Conservation (phyloP, 805 yeast species). For the Wickerhamiella parazyma region DNA sequence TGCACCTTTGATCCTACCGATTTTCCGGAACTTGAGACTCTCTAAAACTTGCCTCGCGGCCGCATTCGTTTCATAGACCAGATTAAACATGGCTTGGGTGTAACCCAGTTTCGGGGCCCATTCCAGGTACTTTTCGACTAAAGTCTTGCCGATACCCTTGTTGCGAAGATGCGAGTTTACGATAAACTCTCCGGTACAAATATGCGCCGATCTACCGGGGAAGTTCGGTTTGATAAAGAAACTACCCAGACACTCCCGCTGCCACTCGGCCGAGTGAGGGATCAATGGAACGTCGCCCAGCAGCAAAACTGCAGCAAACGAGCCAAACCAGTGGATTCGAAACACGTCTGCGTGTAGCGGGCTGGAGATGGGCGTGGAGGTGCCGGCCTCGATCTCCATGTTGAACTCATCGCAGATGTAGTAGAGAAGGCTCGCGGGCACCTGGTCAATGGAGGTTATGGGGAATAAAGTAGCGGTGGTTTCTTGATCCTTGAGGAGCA, state of each 20-base stretch:
- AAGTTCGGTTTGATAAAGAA: constrained; percentile 76
- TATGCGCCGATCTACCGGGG: constrained; percentile 86
- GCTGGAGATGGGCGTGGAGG: constrained; percentile 75
- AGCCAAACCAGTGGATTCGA: constrained; percentile 75
- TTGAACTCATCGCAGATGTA: constrained; percentile 86
- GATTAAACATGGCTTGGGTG: constrained; percentile 67
- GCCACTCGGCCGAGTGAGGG: constrained; percentile 58
- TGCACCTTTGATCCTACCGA: constrained; percentile 76
- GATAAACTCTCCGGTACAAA: constrained; percentile 78
- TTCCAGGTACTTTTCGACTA: constrained; percentile 69
- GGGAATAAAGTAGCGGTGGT: constrained; percentile 92
- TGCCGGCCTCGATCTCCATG: constrained; percentile 82
- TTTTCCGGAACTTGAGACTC: constrained; percentile 54
- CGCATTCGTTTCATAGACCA: constrained; percentile 78
- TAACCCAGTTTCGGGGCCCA: constrained; percentile 91
- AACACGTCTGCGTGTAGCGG: constrained; percentile 64
- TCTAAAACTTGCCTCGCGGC: constrained; percentile 74
- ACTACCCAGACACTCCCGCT: constrained; percentile 80
- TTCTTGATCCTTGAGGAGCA: constrained; percentile 8
- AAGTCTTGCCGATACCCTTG: constrained; percentile 76
- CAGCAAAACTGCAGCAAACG: constrained; percentile 60
- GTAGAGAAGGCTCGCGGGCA: constrained; percentile 67
- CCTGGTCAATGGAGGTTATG: constrained; percentile 44
- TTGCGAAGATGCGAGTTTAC: constrained; percentile 90
- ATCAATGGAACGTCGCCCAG: constrained; percentile 57